Evolutionary conservation across 78 protist genomes (phyloP), one percentile per base, ranked within the genome.

Genomic region (Dictyostelium capitatum): DNA sequence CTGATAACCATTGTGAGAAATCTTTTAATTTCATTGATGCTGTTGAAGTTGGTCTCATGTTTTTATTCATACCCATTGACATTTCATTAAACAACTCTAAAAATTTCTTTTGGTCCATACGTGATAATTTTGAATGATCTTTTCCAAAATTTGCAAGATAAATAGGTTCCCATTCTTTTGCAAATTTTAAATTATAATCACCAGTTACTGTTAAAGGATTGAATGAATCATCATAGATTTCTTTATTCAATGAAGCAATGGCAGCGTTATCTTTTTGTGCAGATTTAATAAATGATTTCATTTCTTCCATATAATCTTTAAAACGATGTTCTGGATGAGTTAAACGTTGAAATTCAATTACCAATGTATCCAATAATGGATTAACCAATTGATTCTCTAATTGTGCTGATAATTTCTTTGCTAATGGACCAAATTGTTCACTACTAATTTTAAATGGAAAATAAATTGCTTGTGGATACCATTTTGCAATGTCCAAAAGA

Each of bases 401-500:
- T 14, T 37, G 83, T 17, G n/a, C 32, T 12, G 87, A 17, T 14
- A 75, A 1, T 65, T 90, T 91, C 46, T 72, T 67, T 10, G 89
- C 85, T 2, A 50, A 17, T 4, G 90, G 79, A 1, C 89, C 79
- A 79, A 87, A 46, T 65, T 69, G 82, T 57, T 92, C 96, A 32
- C 77, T 32, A 30, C 92, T 65, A 51, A 95, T 72, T 53, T 46
- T 59, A 81, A 77, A 83, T 8, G 98, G 96, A 73, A 82, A 95
- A 50, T 62, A 81, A 0, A 97, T 62, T 4, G 97, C 96, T 57
- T 97, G 96, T 25, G 98, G 98, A 65, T 97, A 97, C 23, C 32
- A 30, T 64, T 74, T 69, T 7, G 97, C 92, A 51, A 94, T 72
- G 20, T 74, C 75, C 3, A 73, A 37, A 6, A 80, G 87, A 2